phyloP scores from a whole-genome alignment of 2,329 filamentous ascomycete genomes.

The Helotiales sp. region DNA sequence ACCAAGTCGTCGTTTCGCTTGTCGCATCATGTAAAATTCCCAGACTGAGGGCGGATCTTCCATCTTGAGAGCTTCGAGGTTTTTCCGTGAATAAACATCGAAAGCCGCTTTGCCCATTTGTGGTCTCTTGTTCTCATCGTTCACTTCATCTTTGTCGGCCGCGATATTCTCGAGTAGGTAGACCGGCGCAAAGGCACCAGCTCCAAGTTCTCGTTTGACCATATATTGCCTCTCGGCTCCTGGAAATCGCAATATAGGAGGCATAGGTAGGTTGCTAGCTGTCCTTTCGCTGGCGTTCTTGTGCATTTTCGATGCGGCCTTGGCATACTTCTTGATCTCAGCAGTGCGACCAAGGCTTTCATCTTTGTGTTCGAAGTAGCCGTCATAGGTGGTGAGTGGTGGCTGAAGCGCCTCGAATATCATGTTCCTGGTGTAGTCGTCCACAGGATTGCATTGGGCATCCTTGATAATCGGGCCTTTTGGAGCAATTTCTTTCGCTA shows the following conservation, averaged over 20 bases:
- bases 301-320: slow-evolving; percentile 53
- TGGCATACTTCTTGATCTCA: slow-evolving; percentile 84
- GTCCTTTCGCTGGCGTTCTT: slow-evolving; percentile 59
- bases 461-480: slow-evolving; percentile 82
- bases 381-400: slow-evolving; percentile 73
- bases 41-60: slow-evolving; percentile 86
- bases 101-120: slow-evolving; percentile 68
- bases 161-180: slow-evolving; percentile 84
- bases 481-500: slow-evolving; percentile 50
- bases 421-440: slow-evolving; percentile 72
- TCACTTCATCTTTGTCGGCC: slow-evolving; percentile 51
- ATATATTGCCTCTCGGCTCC: slow-evolving; percentile 72
- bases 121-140: slow-evolving; percentile 51
- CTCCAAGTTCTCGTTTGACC: slow-evolving; percentile 83
- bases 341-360: slow-evolving; percentile 67
- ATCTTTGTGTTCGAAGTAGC: slow-evolving; percentile 76
- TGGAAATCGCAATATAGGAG: slow-evolving; percentile 71
- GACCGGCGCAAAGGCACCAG: slow-evolving; percentile 93
- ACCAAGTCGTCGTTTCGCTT: slow-evolving; percentile 77
- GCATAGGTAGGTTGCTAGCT: slow-evolving; percentile 59
- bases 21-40: slow-evolving; percentile 96
- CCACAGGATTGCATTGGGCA: slow-evolving; percentile 84
- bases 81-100: slow-evolving; percentile 55
- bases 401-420: slow-evolving; percentile 79
- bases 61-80: slow-evolving; percentile 90